Base-by-base conservation (phyloP, 2,329 filamentous ascomycete genomes). In the Pseudocercospora crystallina region DNA sequence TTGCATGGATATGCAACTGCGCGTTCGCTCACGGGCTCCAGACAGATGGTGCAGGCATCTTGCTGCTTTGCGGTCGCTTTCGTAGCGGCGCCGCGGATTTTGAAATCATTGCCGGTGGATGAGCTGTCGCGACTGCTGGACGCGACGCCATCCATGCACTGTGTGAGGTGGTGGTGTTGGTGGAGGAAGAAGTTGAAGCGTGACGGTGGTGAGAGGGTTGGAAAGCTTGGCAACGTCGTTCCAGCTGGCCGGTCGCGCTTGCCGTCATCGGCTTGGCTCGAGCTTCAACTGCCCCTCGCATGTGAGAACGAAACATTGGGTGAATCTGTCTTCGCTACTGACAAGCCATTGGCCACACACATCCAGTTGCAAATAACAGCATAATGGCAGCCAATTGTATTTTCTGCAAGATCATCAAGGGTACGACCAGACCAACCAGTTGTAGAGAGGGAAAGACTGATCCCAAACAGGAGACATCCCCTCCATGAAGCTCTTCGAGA, bases 321-420 rank as follows among this genome's bases (percentile, higher is more conserved):
- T 47, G 29, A 15, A 39, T 5, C 8, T 8, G 33, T 35, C 33
- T 4, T 9, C 9, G 33, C 8, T n/a, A n/a, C 12, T 14, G 33
- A n/a, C 14, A 14, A 35, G 33, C 9, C 33, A 35, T n/a, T 11
- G 20, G 20, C 31, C 31, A 43, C 26, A 32, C 11, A 15, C 34
- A 8, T 31, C n/a, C 26, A 33, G 15, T n/a, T n/a, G 17, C 26
- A 26, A 12, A n/a, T 10, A 14, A 12, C 34, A 52, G 10, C 34
- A 26, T 26, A 3, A 67, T 67, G 65, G 63, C 65, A 13, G 78
- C 86, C 47, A 78, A 85, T 57, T 99, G 94, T 71, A 90, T 97
- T 68, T 99, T 99, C 78, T 99, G 94, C 81, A 95, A 90, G 73
- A 97, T 99, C 70, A 87, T 99, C 77, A 95, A 95, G 81, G 92